Conservation (phyloP, 495 filamentous ascomycete genomes). For the Trichoderma orchidacearum region DNA sequence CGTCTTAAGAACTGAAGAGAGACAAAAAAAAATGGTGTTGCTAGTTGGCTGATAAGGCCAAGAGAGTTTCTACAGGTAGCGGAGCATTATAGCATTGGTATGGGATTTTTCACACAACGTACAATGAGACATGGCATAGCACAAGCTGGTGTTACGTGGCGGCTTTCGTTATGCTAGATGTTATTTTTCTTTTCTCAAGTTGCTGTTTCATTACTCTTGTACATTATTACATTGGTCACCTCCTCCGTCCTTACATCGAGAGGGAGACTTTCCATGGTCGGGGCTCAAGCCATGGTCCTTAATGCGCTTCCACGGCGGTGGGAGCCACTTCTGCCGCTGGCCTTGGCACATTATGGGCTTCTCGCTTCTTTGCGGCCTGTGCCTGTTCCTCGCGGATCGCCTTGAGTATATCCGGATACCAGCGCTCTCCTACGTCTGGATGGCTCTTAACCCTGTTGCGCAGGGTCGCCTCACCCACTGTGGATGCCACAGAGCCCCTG, state of each 20-base stretch:
- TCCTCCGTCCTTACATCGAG: not conserved
- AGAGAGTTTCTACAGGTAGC: not conserved
- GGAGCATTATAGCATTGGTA: not conserved
- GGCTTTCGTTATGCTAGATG: not conserved
- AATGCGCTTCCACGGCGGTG: slow-evolving; percentile 25
- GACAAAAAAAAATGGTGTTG: not conserved
- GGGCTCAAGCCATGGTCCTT: slow-evolving; percentile 5
- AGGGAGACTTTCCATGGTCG: not conserved
- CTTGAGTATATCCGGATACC: slow-evolving; percentile 61
- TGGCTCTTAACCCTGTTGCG: slow-evolving; percentile 84
- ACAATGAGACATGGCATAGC: not conserved
- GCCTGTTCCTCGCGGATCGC: slow-evolving; percentile 33
- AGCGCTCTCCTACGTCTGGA: slow-evolving; percentile 75
- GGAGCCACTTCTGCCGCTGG: slow-evolving; percentile 8
- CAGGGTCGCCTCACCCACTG: slow-evolving; percentile 70
- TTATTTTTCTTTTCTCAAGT: not conserved
- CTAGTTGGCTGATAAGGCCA: not conserved
- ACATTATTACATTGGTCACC: not conserved
- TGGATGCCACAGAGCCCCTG: slow-evolving; percentile 42
- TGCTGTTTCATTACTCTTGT: not conserved
- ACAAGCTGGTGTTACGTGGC: not conserved
- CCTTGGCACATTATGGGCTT: slow-evolving; percentile 8
- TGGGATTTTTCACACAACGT: not conserved
- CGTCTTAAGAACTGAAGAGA: too few species aligned
- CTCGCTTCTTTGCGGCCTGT: slow-evolving; percentile 12